Evolutionary conservation across 139 green algal genomes (phyloP), one percentile per base, ranked within the genome.

Genomic region (Chlamydomonas urium): DNA sequence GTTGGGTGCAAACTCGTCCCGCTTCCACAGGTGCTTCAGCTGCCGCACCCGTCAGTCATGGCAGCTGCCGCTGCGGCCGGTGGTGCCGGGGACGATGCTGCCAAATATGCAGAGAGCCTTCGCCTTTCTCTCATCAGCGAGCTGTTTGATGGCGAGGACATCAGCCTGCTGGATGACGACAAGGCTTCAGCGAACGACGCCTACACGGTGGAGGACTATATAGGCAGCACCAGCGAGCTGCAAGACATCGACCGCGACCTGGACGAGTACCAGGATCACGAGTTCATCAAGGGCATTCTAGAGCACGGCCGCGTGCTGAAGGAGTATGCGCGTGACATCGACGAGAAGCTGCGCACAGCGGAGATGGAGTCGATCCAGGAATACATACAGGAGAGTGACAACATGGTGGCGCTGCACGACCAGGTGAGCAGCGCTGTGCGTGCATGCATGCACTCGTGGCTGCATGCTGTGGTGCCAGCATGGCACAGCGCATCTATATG

Each of bases 351-450:
- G 62, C 75, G 87, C 0, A 74, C 83, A n/a, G 90, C 91, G 29
- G 94, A 98, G 80, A 75, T 94, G 47, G 90, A 94, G 59, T 90
- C 82, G n/a, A 96, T 98, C 24, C 82, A 96, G 65, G 94, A 98
- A 71, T 98, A 98, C 77, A 93, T 98, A 19, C 69, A 74, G 2
- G 94, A 98, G 78, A 91, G 76, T 47, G 93, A 94, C 78, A 96
- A 93, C 75, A 86, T 98, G 56, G 79, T 94, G 2, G 82, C 71
- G 4, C 81, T 98, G 60, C 91, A 97, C 57, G 73, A 86, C 14
- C 90, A 97, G 87, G 90, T 92, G 56, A 0, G 42, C 29, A 29
- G 3, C 28, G 33, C 33, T 17, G 14, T 47, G 5, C 56, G 8
- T 19, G 14, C 24, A 19, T 32, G 56, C n/a, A 65, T 65, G n/a